Conservation (phyloP, 192 early-diverging fungal species). For the Dimargaris cristalligena region DNA sequence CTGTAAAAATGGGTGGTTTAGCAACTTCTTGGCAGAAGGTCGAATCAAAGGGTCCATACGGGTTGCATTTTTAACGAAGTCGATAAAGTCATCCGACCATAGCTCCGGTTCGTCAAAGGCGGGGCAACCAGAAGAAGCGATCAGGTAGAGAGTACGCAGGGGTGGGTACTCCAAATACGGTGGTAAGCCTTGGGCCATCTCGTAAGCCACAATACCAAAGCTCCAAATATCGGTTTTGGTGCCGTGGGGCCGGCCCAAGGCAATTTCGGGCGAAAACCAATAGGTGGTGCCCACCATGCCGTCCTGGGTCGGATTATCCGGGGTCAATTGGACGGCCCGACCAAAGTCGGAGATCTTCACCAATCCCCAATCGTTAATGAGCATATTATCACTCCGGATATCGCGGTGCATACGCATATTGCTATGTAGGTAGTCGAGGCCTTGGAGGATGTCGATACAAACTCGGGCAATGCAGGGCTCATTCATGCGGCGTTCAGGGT, state of each 20-base stretch:
- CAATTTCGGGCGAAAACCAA: conserved; percentile 34
- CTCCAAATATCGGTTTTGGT: conserved; percentile 29
- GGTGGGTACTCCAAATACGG: conserved; percentile 32
- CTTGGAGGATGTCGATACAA: conserved; percentile 26
- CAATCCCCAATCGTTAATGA: conserved; percentile 33
- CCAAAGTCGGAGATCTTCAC: conserved; percentile 47
- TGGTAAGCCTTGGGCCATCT: conserved; percentile 33
- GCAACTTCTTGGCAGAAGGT: not conserved
- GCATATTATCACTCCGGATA: conserved; percentile 32
- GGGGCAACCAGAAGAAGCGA: conserved; percentile 25
- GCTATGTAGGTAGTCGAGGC: conserved; percentile 30
- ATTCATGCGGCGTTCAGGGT: conserved; percentile 27
- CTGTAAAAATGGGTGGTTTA: conserved; percentile 1
- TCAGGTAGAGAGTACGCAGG: conserved; percentile 29
- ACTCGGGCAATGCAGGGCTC: conserved; percentile 21
- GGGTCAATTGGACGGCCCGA: conserved; percentile 16
- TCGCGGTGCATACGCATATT: conserved; percentile 30
- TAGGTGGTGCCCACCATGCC: conserved; percentile 27
- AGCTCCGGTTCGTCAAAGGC: conserved; percentile 11
- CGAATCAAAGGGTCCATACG: not conserved
- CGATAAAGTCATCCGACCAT: conserved; percentile 5
- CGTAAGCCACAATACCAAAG: conserved; percentile 23
- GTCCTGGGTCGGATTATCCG: conserved; percentile 20
- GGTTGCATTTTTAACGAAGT: conserved; percentile 5
- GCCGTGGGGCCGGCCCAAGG: conserved; percentile 25